phyloP scores from a whole-genome alignment of 2,329 filamentous ascomycete genomes.

The Paradendryphiella salina region DNA sequence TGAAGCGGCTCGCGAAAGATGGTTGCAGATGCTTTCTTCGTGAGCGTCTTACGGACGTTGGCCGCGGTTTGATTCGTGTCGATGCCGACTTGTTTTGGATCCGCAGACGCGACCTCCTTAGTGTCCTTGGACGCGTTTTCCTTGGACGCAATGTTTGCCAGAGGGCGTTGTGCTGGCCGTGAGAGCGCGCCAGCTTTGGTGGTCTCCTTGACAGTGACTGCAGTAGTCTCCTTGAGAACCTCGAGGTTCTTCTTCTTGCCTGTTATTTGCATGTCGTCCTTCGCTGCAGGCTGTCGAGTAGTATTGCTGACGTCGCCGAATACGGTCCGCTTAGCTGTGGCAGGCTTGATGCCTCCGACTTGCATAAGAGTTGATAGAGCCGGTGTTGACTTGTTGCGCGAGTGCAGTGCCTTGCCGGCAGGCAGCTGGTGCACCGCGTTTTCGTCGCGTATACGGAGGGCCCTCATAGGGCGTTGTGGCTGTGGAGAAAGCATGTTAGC shows the following conservation, averaged over 20 bases:
- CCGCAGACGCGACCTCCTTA: conserved; percentile 22
- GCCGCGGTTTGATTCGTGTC: conserved; percentile 40
- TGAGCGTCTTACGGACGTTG: conserved; percentile 53
- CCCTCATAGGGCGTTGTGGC: conserved; percentile 69
- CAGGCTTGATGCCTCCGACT: conserved; percentile 62
- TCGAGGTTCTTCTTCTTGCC: conserved; percentile 47
- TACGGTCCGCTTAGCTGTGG: conserved; percentile 72
- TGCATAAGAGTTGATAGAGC: conserved; percentile 61
- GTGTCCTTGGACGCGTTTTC: conserved; percentile 20
- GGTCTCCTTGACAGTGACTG: conserved; percentile 42
- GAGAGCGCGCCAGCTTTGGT: conserved; percentile 53
- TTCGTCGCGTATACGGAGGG: conserved; percentile 69
- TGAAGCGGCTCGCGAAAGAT: conserved; percentile 57
- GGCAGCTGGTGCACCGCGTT: conserved; percentile 57
- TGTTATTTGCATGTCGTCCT: conserved; percentile 61
- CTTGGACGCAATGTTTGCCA: conserved; percentile 38
- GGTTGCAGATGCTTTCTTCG: conserved; percentile 56
- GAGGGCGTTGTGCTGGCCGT: conserved; percentile 65
- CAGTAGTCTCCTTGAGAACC: conserved; percentile 40
- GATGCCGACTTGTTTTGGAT: conserved; percentile 28
- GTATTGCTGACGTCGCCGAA: conserved; percentile 84
- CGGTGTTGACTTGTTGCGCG: conserved; percentile 78
- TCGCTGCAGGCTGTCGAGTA: conserved; percentile 46
- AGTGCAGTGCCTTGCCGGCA: conserved; percentile 63
- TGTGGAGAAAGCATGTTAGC: conserved; percentile 46